These are phyloP conservation scores for Dictyostelium discoideum DNA, from an alignment of 78 protist species.

Conservation along the genomic window dicty_2.7 NC_007089.4:5636501-5637000, in stretches of 20 bases:
- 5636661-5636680: slow-evolving; percentile 67
- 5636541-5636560: slow-evolving; percentile 39
- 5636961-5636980: background rate
- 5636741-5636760: slow-evolving; percentile 41
- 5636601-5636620: slow-evolving; percentile 74
- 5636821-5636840: slow-evolving; percentile 51
- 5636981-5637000: no score
- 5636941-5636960: background rate
- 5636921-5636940: no score
- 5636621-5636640: slow-evolving; percentile 50
- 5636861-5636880: slow-evolving; percentile 79
- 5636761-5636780: slow-evolving; percentile 24
- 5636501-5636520: slow-evolving; percentile 73
- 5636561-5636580: slow-evolving; percentile 63
- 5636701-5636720: slow-evolving; percentile 70
- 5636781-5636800: slow-evolving; percentile 64
- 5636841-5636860: slow-evolving; percentile 79
- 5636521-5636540: slow-evolving; percentile 76
- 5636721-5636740: slow-evolving; percentile 61
- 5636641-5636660: slow-evolving; percentile 70
- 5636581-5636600: slow-evolving; percentile 64
- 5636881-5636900: slow-evolving; percentile 55
- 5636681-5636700: slow-evolving; percentile 74
- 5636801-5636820: slow-evolving; percentile 78
- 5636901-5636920: slow-evolving; percentile 67